These are phyloP conservation scores for Volutella citrinella DNA, from an alignment of 2,329 filamentous ascomycete genomes.

Conservation along the genomic window DNA sequence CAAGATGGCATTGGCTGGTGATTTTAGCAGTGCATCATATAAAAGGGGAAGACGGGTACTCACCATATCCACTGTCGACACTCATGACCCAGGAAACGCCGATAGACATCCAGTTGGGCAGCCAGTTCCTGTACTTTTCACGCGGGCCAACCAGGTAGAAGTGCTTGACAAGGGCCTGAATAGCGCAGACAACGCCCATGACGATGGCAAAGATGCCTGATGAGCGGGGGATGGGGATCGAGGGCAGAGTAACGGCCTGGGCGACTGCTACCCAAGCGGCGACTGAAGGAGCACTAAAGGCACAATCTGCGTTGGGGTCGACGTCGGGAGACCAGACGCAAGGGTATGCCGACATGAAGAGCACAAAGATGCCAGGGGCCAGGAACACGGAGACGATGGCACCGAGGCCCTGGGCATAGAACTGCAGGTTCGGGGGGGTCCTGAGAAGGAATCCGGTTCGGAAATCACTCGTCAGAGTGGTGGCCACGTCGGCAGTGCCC, in stretches of 20 bases:
- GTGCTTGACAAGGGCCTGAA: background rate
- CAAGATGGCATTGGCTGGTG: slow-evolving; percentile 54
- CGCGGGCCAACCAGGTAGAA: slow-evolving; percentile 32
- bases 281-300: slow-evolving; percentile 59
- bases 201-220: slow-evolving; percentile 53
- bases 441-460: slow-evolving; percentile 62
- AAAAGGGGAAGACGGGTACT: background rate
- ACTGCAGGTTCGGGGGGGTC: slow-evolving; percentile 61
- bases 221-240: slow-evolving; percentile 49
- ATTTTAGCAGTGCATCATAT: background rate
- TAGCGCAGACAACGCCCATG: slow-evolving; percentile 45
- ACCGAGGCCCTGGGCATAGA: slow-evolving; percentile 60
- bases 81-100: slow-evolving; percentile 35
- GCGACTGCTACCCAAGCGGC: slow-evolving; percentile 63
- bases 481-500: slow-evolving; percentile 48
- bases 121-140: slow-evolving; percentile 49
- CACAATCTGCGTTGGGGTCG: slow-evolving; percentile 36
- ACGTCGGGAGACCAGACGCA: slow-evolving; percentile 39
- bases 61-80: slow-evolving; percentile 12
- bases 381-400: slow-evolving; percentile 60
- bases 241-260: slow-evolving; percentile 50
- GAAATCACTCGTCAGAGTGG: slow-evolving; percentile 57
- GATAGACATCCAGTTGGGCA: slow-evolving; percentile 59
- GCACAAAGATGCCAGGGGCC: slow-evolving; percentile 61
- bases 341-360: slow-evolving; percentile 64